Evolutionary conservation across 2,329 filamentous ascomycete species (phyloP).

Genomic region (Neoarthrinium moseri): DNA sequence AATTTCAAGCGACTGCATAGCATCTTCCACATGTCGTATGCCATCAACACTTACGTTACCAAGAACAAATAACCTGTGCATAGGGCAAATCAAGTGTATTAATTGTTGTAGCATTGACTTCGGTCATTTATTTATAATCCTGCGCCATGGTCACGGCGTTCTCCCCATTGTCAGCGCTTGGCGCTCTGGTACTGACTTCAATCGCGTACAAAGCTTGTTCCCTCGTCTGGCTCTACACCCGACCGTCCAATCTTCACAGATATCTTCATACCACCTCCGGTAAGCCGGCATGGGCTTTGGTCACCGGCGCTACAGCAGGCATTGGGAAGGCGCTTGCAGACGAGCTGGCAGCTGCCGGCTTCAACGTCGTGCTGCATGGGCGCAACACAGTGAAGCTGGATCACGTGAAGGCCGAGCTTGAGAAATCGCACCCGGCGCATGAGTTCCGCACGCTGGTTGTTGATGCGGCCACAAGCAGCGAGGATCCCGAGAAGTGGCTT

Average conservation of each 20-base stretch:
- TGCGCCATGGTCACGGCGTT: no score
- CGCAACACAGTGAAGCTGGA: conserved; percentile 44
- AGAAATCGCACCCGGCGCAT: conserved; percentile 30
- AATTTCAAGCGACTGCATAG: no score
- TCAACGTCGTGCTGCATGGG: conserved; percentile 55
- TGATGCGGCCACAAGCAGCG: conserved; percentile 31
- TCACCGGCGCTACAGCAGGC: conserved; percentile 50
- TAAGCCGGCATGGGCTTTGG: conserved; percentile 37
- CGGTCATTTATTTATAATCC: no score
- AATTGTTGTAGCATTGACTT: no score
- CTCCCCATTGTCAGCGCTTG: no score
- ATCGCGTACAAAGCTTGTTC: no score
- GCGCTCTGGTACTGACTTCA: no score
- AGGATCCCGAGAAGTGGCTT: background rate
- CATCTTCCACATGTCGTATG: no score
- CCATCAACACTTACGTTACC: no score
- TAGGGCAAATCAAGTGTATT: no score
- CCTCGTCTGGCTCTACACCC: no score
- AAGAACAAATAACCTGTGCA: no score
- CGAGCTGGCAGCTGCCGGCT: conserved; percentile 48
- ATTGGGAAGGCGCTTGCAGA: conserved; percentile 48
- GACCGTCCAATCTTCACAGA: conserved; percentile 14
- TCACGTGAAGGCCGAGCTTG: conserved; percentile 32
- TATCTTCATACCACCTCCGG: conserved; percentile 19
- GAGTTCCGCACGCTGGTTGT: conserved; percentile 38